Evolutionary conservation across 352 stramenopile genomes (phyloP).

Genomic region (Phytophthora citricola): DNA sequence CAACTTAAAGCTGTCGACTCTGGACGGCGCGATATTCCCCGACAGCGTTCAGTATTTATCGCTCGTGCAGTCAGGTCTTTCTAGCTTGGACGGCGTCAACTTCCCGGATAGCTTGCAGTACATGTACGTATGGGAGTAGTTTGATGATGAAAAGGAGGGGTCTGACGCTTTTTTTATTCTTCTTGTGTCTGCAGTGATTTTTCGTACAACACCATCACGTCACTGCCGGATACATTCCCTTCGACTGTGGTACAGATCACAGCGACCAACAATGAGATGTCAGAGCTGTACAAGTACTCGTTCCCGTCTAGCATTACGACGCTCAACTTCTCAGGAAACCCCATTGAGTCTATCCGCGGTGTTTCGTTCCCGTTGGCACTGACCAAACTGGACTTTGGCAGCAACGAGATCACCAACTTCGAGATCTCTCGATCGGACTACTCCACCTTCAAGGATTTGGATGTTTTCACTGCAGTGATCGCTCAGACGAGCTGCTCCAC

Average conservation of each 20-base stretch:
- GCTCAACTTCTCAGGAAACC: constrained; percentile 68
- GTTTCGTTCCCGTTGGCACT: constrained; percentile 64
- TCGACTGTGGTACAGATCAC: constrained; percentile 46
- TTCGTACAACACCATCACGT: constrained; percentile 52
- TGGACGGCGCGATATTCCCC: constrained; percentile 55
- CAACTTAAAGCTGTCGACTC: constrained; percentile 55
- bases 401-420: constrained; percentile 62
- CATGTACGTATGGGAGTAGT: constrained; percentile 42
- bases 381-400: constrained; percentile 54
- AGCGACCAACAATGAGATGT: constrained; percentile 51
- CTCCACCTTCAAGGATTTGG: constrained; percentile 54
- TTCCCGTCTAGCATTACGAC: constrained; percentile 56
- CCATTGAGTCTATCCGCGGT: constrained; percentile 60
- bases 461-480: constrained; percentile 50
- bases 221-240: constrained; percentile 40
- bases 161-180: constrained; percentile 1
- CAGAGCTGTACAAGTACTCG: constrained; percentile 54
- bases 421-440: constrained; percentile 75
- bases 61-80: constrained; percentile 52
- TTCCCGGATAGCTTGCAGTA: constrained; percentile 59
- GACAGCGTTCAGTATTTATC: constrained; percentile 53
- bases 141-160: not conserved
- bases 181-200: constrained; percentile 43
- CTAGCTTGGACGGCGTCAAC: constrained; percentile 43
- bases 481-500: constrained; percentile 53